Evolutionary conservation across 78 protist species (phyloP), one percentile per base, ranked within the genome.

Genomic region (Guillardia theta): DNA sequence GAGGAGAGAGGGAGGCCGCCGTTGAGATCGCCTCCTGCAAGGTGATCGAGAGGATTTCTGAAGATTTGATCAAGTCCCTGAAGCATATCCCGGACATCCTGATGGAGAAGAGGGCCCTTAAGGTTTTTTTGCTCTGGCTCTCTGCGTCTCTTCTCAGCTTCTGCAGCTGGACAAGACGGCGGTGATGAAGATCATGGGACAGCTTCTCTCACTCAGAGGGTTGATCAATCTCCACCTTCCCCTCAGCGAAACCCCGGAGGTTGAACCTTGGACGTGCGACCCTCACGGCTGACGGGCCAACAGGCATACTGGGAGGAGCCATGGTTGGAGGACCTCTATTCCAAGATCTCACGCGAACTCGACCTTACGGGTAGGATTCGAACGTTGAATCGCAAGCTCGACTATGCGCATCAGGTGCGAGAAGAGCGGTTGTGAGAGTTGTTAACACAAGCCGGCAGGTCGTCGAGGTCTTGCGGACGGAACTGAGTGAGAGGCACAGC

Each of bases 231-330:
- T 78, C 90, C 48, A 78, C 50, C 90, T 78, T 18, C 48, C 90
- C 24, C 90, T 78, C 90, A 24, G 30, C 48, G 90, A 78, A 43
- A 78, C 90, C 47, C 90, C 90, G 53, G 90, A 78, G 90, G 90
- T 78, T 33, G 78, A 33, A 22, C 41, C 21, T 12, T 64, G 9
- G 78, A 64, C 41, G 78, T 12, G 78, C 30, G 58, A 10, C 30
- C 58, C 30, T 50, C 30, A 50, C 78, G 78, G 78, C 43, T 33
- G 78, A 33, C 1, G 87, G 87, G 87, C 44, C 15, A 22, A 43
- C 44, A 78, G 90, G 90, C 90, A 0, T 78, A 78, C 48, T 78
- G 90, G 90, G 90, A 78, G 50, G 90, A 78, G 90, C 90, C 90
- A 36, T 78, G 90, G 90, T 48, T 78, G 48, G 90, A 78, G 90